Percentiles rank a stretch among this genome's conserved stretches.
phyloP scores from a whole-genome alignment of 306 rosid species.

The Acacia melanoxylon region DNA sequence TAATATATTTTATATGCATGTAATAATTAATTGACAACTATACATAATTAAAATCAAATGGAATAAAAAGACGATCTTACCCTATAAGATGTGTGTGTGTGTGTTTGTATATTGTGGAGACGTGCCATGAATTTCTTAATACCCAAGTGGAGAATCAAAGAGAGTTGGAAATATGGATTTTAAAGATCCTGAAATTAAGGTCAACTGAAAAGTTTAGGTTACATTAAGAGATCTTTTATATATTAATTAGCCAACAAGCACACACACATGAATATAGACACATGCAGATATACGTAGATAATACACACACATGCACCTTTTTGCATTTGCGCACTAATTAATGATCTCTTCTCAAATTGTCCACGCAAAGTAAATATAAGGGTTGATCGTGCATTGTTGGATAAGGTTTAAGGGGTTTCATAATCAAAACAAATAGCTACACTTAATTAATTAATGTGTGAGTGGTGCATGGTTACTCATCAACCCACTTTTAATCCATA shows the following conservation, averaged over 20 bases:
- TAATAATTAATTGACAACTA: not conserved
- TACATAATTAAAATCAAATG: not conserved
- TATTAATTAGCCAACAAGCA: not conserved
- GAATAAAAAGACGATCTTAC: not conserved
- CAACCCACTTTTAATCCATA: not conserved
- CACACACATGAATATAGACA: not conserved
- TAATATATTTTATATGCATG: not conserved
- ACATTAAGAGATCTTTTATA: not conserved
- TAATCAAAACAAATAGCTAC: slow-evolving; percentile 8
- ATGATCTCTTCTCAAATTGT: not conserved
- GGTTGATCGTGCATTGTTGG: slow-evolving; percentile 18
- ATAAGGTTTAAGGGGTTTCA: slow-evolving; percentile 21
- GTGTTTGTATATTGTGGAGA: not conserved
- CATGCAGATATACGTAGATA: not conserved
- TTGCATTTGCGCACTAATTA: not conserved
- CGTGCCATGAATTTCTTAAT: not conserved
- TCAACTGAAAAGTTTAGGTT: not conserved
- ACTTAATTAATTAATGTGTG: not conserved
- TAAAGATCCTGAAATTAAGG: slow-evolving; percentile 1
- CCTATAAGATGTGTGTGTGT: not conserved
- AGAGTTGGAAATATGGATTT: not conserved
- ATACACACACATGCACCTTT: not conserved
- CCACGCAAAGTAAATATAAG: not conserved
- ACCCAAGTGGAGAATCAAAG: not conserved
- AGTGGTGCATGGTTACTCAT: slow-evolving; percentile 16